A percentile compares a stretch with the other conserved stretches of the same genome.
These are phyloP conservation scores for Warburgia ugandensis DNA, from an alignment of 164 flowering plant genomes.

Conservation along the genomic window DNA sequence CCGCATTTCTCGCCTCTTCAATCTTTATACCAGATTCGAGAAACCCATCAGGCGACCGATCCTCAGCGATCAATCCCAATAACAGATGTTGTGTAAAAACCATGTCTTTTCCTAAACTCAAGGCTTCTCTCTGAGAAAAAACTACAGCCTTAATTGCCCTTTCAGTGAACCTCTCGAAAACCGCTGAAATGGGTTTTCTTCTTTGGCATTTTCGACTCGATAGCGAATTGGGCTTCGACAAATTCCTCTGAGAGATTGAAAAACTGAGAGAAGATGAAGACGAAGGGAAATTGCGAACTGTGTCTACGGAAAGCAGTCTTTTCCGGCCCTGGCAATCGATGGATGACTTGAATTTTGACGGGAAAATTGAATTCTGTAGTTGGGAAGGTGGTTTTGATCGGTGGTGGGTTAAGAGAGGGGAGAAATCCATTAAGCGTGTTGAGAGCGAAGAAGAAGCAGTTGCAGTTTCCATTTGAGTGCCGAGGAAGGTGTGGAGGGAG, in stretches of 20 bases:
- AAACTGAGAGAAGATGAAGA: slow-evolving; percentile 21
- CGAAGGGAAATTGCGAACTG: slow-evolving; percentile 12
- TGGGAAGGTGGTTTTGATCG: slow-evolving; percentile 5
- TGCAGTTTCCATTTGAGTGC: slow-evolving; percentile 2
- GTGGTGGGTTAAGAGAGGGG: slow-evolving; percentile 3
- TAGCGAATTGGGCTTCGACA: neutral
- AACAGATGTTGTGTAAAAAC: slow-evolving; percentile 71
- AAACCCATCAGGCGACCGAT: slow-evolving; percentile 45
- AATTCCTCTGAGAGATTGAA: too few species aligned
- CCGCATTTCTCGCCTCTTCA: slow-evolving; percentile 49
- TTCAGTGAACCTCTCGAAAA: slow-evolving; percentile 74
- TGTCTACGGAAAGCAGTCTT: neutral
- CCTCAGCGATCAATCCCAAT: slow-evolving; percentile 70
- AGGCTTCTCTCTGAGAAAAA: slow-evolving; percentile 71
- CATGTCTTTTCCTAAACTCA: slow-evolving; percentile 46
- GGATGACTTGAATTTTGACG: slow-evolving; percentile 8
- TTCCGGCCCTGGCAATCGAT: slow-evolving; percentile 9
- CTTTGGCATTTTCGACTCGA: neutral
- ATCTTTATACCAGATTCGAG: slow-evolving; percentile 56
- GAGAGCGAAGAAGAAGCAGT: slow-evolving; percentile 7
- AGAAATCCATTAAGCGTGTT: slow-evolving; percentile 12
- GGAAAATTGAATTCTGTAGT: slow-evolving; percentile 2
- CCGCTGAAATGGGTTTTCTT: slow-evolving; percentile 29
- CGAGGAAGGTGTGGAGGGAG: neutral
- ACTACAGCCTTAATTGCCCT: slow-evolving; percentile 64